Conservation (phyloP, 352 stramenopile genomes). For the Phytophthora melonis region DNA sequence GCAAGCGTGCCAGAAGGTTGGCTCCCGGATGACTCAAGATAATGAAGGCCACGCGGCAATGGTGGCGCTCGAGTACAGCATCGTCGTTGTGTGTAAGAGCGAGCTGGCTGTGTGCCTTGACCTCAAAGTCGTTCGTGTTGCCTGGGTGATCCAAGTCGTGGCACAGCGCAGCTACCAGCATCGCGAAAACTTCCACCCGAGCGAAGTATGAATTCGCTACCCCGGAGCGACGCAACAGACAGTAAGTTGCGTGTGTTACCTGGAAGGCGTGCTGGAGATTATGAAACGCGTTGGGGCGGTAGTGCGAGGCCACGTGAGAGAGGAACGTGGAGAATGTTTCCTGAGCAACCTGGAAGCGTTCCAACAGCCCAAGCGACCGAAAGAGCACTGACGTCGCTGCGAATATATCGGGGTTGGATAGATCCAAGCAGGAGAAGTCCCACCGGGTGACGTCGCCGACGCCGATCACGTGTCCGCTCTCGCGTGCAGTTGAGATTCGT, state of each 20-base stretch:
- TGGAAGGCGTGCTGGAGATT: slow-evolving; percentile 83
- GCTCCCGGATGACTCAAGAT: slow-evolving; percentile 66
- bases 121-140: slow-evolving; percentile 87
- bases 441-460: slow-evolving; percentile 59
- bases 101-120: slow-evolving; percentile 74
- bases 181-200: slow-evolving; percentile 62
- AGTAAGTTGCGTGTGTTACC: slow-evolving; percentile 67
- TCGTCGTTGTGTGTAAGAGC: slow-evolving; percentile 87
- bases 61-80: slow-evolving; percentile 86
- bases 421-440: slow-evolving; percentile 65
- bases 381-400: slow-evolving; percentile 60
- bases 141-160: slow-evolving; percentile 87
- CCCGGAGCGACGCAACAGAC: slow-evolving; percentile 50
- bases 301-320: slow-evolving; percentile 63
- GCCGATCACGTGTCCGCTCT: slow-evolving; percentile 46
- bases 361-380: slow-evolving; percentile 61
- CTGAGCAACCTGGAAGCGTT: slow-evolving; percentile 56
- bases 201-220: slow-evolving; percentile 54
- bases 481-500: slow-evolving; percentile 26
- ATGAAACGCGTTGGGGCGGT: slow-evolving; percentile 77
- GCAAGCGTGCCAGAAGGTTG: slow-evolving; percentile 69
- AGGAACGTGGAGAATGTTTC: slow-evolving; percentile 72
- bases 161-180: slow-evolving; percentile 61
- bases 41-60: slow-evolving; percentile 76
- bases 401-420: slow-evolving; percentile 64